Base-by-base conservation (phyloP, 345 rosid species). In the Pelargonium nanum region DNA sequence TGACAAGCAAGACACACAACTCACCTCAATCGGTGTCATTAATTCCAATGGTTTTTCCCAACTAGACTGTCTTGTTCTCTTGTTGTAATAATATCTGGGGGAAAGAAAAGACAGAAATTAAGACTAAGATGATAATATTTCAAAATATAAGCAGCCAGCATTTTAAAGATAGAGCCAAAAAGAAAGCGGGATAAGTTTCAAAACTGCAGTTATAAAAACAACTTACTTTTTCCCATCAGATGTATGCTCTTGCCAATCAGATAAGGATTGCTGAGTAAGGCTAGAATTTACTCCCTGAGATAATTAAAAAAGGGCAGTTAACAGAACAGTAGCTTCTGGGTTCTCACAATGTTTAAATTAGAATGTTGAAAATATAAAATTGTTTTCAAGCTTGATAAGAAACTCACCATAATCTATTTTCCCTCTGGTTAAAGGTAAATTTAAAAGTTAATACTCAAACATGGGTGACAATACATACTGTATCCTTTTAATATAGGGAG, bases 11-110 rank as follows among this genome's bases (percentile, higher is more conserved):
- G 26, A 4, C 20, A 58, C 59, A 69, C 23, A 50, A 70, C 87
- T 80, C 69, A 89, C 98, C 98, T 92, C 98, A 58, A 92, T 75
- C 51, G 98, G 85, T 64, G 97, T 84, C 98, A 92, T 92, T 78
- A 92, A 76, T 67, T 92, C 98, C 65, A 74, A 63, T 26, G 98
- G 98, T 77, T 92, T 92, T 72, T 92, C 98, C 98, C 98, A 92
- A 74, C 91, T 85, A 70, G 98, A 92, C 72, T 89, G 95, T 65
- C 82, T 83, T 50, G 97, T 85, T 87, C 65, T 87, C 84, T 82
- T 92, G 78, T 92, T 92, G 75, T 85, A 89, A 75, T 92, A 92
- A 78, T 92, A 92, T 75, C 98, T 92, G 79, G 22, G 66, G 63
- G 70, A 64, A 61, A 44, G 26, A 52, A 24, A 20, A 55, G 20